A percentile compares a stretch with the other conserved stretches of the same genome.
Evolutionary conservation across 768 basidiomycete genomes (phyloP).

Genomic region (Gymnopilus junonius): DNA sequence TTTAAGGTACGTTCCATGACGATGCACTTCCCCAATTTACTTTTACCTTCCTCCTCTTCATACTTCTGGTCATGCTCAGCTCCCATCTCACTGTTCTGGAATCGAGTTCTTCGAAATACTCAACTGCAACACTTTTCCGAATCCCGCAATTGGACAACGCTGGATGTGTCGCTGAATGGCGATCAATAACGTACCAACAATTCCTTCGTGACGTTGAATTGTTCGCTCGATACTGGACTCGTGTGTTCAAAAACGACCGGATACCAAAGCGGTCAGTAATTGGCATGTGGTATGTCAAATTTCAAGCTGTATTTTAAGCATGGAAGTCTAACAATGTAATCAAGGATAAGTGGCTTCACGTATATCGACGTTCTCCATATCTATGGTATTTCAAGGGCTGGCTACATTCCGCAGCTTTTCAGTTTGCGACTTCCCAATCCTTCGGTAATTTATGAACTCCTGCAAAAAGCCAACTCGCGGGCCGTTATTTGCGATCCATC

Average conservation of each 20-base stretch:
- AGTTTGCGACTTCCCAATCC: conserved; percentile 79
- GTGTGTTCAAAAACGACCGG: conserved; percentile 46
- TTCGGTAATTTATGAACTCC: conserved; percentile 69
- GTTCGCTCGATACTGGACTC: conserved; percentile 68
- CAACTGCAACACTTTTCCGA: conserved; percentile 61
- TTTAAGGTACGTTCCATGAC: conserved; percentile 20
- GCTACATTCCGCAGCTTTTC: conserved; percentile 79
- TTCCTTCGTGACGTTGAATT: conserved; percentile 70
- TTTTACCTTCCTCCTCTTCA: conserved; percentile 13
- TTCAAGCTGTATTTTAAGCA: conserved; percentile 4
- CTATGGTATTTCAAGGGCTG: conserved; percentile 76
- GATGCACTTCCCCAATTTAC: conserved; percentile 15
- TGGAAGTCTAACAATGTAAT: conserved; percentile 17
- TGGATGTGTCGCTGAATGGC: conserved; percentile 55
- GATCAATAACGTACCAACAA: conserved; percentile 62
- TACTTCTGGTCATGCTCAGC: conserved; percentile 37
- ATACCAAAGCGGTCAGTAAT: conserved; percentile 63
- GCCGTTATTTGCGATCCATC: conserved; percentile 69
- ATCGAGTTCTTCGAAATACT: conserved; percentile 51
- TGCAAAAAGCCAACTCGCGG: conserved; percentile 61
- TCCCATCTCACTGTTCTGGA: conserved; percentile 72
- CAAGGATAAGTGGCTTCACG: conserved; percentile 74
- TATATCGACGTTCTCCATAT: conserved; percentile 76
- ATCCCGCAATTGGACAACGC: conserved; percentile 53
- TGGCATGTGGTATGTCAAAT: conserved; percentile 64